A percentile compares a stretch with the other conserved stretches of the same genome.
These are phyloP conservation scores for Akanthomyces dipterigenus DNA, from an alignment of 2,329 filamentous ascomycete species.

Conservation along the genomic window DNA sequence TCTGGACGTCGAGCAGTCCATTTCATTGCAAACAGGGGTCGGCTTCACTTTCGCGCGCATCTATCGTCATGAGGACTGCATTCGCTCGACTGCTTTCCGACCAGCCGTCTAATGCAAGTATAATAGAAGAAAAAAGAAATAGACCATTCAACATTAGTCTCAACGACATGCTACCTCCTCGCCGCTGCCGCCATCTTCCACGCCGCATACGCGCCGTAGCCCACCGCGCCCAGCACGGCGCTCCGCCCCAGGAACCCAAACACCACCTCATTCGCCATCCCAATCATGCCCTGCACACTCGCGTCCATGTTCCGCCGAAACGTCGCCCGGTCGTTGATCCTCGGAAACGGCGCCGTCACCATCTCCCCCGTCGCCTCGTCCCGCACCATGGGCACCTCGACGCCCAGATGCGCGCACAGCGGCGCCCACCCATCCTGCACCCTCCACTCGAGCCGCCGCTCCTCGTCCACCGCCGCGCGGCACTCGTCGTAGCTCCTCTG, in stretches of 20 bases:
- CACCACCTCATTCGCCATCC: not conserved
- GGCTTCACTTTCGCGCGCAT: too few relatives aligned
- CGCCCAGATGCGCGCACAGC: conserved; percentile 32
- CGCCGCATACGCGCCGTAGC: not conserved
- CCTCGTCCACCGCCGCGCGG: conserved; percentile 25
- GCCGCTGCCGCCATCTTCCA: not conserved
- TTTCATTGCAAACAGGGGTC: too few relatives aligned
- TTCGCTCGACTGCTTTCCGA: too few relatives aligned
- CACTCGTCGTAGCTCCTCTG: conserved; percentile 31
- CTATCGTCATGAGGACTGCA: too few relatives aligned
- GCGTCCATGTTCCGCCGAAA: conserved; percentile 8
- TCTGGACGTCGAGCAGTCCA: too few relatives aligned
- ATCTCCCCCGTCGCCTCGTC: conserved; percentile 21
- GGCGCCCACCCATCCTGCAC: conserved; percentile 35
- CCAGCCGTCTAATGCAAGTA: too few relatives aligned
- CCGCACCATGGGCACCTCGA: conserved; percentile 28
- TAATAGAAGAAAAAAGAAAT: too few relatives aligned
- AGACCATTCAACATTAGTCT: too few relatives aligned
- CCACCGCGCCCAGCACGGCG: not conserved
- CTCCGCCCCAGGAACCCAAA: not conserved
- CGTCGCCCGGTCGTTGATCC: conserved; percentile 16
- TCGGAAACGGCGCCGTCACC: conserved; percentile 17
- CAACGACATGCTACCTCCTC: too few relatives aligned
- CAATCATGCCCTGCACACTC: conserved; percentile 6
- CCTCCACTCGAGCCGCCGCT: conserved; percentile 31